A percentile compares a stretch with the other conserved stretches of the same genome.
These are phyloP conservation scores for Wickerhamomyces sp. DNA, from an alignment of 1,139 yeast genomes.

Conservation along the genomic window DNA sequence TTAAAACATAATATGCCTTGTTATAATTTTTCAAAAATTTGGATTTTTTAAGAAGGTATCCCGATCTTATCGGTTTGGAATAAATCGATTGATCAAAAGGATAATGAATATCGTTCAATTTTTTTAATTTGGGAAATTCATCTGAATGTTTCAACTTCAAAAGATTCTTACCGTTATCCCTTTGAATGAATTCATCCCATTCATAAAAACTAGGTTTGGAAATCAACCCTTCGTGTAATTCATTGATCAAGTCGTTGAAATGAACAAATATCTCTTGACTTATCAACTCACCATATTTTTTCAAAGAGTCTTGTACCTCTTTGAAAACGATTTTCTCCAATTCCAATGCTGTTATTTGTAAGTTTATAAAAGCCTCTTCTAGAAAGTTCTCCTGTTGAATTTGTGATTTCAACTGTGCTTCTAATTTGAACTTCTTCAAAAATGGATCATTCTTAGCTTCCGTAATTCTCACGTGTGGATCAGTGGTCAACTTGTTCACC, in stretches of 20 bases:
- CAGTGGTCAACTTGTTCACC: constrained; percentile 21
- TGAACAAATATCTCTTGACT: constrained; percentile 54
- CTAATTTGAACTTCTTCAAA: constrained; percentile 56
- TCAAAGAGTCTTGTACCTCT: constrained; percentile 58
- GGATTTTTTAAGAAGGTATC: constrained; percentile 51
- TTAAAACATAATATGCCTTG: constrained; percentile 65
- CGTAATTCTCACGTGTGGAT: constrained; percentile 14
- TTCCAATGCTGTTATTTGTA: constrained; percentile 68
- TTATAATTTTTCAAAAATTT: constrained; percentile 61
- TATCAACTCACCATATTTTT: constrained; percentile 49
- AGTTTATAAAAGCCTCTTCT: constrained; percentile 63
- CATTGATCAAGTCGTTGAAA: constrained; percentile 53
- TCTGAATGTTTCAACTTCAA: constrained; percentile 42
- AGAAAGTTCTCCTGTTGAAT: constrained; percentile 63
- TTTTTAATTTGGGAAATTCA: constrained; percentile 40
- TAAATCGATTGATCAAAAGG: constrained; percentile 47
- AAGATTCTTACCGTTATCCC: constrained; percentile 40
- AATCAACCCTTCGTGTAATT: constrained; percentile 57
- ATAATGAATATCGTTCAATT: constrained; percentile 41
- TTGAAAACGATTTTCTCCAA: constrained; percentile 63
- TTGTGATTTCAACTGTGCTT: constrained; percentile 64
- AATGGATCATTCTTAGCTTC: constrained; percentile 54
- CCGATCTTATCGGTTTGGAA: constrained; percentile 50
- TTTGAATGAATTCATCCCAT: constrained; percentile 65
- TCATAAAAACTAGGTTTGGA: constrained; percentile 59